Evolutionary conservation across 768 basidiomycete species (phyloP), one percentile per base, ranked within the genome.

Genomic region (Lenzites betulinus): DNA sequence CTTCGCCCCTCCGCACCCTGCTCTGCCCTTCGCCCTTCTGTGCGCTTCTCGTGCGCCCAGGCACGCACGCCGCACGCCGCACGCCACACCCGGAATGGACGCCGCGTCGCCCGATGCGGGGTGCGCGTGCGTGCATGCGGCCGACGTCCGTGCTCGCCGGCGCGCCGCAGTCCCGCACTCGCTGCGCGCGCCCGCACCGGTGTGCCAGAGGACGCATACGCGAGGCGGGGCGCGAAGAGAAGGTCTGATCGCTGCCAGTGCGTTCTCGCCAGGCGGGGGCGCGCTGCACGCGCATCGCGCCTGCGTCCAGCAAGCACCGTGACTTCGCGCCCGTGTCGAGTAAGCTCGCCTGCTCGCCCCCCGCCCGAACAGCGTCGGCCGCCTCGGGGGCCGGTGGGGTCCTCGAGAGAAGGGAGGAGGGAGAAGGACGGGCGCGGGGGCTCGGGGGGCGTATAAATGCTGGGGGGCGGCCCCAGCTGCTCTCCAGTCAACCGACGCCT

Each of bases 401-500:
- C n/a, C n/a, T n/a, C n/a, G n/a, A n/a, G n/a, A n/a, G n/a, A n/a
- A n/a, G 33, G 11, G 18, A 12, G 46, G 2, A 15, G 26, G 23
- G n/a, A 12, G 49, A 18, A 30, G 5, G 28, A 16, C 26, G 22
- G 22, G 16, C 26, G 25, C 18, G 18, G 12, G 28, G 3, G 25
- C 2, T 13, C 9, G 2, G 9, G 33, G 20, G 20, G 30, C 8
- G 47, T 57, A 57, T 57, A 57, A 57, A 42, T 18, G 26, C 2
- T 38, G 25, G 18, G 25, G 38, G 47, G 23, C 44, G 44, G 28
- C 55, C 18, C 11, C 1, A 26, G n/a, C n/a, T n/a, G 15, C 13
- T 33, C 56, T 25, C 11, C 48, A 58, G 56, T 58, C 56, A 58
- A 12, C 28, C 56, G 56, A 58, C 56, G 26, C n/a, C 56, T 20